Base-by-base conservation (phyloP, 257 asterid genomes). In the Agastache rugosa region DNA sequence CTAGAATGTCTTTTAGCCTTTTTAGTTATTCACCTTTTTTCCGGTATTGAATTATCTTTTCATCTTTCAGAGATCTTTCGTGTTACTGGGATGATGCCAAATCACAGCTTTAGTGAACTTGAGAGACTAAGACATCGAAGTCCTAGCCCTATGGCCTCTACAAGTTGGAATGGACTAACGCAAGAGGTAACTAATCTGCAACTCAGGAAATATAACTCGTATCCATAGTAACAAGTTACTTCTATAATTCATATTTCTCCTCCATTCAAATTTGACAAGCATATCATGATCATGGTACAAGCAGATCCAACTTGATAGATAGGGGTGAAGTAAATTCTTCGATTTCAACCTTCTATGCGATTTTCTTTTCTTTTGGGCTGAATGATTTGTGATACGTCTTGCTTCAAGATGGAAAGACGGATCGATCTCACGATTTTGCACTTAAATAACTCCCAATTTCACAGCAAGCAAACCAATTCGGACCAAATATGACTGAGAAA, bases 91-190 rank as follows among this genome's bases (percentile, higher is more conserved):
- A 91, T 89, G 93, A 59, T 87, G 86, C 96, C 92, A 47, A 91
- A 83, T 80, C 97, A 87, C 82, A 84, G 92, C 75, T 91, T 87
- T 70, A 84, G 90, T 29, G 97, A 93, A 71, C 86, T 93, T 39
- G 97, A 93, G 59, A 84, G 96, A 76, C 82, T 91, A 75, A 87
- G 96, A 61, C 97, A 91, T 60, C 85, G 98, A 83, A 93, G 98
- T 77, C 98, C 97, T 64, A 93, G 97, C 80, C 98, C 98, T 8
- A 93, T 93, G 98, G 97, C 96, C 73, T 91, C 98, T 27, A 76
- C 96, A 16, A 87, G 91, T 71, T 93, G 98, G 98, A 90, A 87
- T 83, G 93, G 93, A 61, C 87, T 88, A 65, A 89, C 90, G 6
- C 98, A 78, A 66, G 98, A 91, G 91, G 97, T 89, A 75, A 73